A percentile compares a stretch with the other conserved stretches of the same genome.
Evolutionary conservation across 208 protist genomes (phyloP).

Genomic region (Sergeia podlipaevii): DNA sequence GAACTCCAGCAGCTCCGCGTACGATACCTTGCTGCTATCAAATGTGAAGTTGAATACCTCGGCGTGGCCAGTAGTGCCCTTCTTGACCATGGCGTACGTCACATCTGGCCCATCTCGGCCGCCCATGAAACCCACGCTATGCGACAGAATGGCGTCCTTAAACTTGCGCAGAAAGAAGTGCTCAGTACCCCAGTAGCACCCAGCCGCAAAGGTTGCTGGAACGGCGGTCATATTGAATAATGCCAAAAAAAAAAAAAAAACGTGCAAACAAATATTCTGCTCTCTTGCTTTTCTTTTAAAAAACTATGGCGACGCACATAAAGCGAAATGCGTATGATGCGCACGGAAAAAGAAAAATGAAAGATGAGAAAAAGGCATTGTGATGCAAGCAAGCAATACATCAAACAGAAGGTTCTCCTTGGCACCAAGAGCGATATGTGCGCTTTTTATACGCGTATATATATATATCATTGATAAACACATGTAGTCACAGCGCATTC

Average conservation of each 20-base stretch:
- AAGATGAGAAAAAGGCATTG: neutral
- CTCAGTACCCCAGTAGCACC: conserved; percentile 94
- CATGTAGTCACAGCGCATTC: no score
- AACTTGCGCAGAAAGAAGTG: conserved; percentile 88
- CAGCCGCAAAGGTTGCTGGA: conserved; percentile 83
- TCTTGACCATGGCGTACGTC: conserved; percentile 92
- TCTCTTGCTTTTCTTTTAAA: no score
- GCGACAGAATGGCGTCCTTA: conserved; percentile 60
- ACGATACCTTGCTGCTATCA: conserved; percentile 79
- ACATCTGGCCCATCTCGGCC: conserved; percentile 49
- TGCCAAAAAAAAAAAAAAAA: conserved; percentile 15
- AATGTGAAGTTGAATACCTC: conserved; percentile 93
- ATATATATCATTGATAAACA: no score
- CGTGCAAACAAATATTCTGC: no score
- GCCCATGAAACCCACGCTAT: conserved; percentile 90
- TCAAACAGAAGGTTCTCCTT: no score
- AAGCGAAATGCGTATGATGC: neutral
- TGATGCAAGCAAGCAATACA: no score
- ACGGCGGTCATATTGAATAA: conserved; percentile 14
- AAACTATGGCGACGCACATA: no score
- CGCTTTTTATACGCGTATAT: no score
- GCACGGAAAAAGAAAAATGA: neutral
- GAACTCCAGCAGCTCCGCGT: conserved; percentile 81
- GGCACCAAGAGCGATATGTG: no score
- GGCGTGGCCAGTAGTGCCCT: conserved; percentile 91